Evolutionary conservation across 352 stramenopile species (phyloP), one percentile per base, ranked within the genome.

Genomic region (Globisporangium abappressorium): DNA sequence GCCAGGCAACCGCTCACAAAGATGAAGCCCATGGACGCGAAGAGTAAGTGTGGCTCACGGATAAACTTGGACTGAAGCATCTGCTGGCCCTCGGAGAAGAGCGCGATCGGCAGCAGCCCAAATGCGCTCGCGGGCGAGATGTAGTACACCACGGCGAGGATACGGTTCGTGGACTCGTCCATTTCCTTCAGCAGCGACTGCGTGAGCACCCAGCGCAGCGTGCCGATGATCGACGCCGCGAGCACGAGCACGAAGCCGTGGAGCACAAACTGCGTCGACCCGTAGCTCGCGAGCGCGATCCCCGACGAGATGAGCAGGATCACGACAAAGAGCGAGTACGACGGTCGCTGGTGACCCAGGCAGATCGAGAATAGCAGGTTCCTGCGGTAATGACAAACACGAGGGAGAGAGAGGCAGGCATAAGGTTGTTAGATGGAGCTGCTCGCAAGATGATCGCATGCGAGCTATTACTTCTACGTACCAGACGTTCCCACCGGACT

Each of bases 281-380:
- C 86, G 67, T 90, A 91, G 60, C 81, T 91, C 6, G 86, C 81
- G 3, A 96, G 69, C n/a, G 66, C 80, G 22, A 96, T 87, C 49
- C 88, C 88, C 5, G 71, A 79, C 47, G 76, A 90, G 58, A 94
- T 93, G 57, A 94, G 58, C 36, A 89, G 14, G 46, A 93, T 89
- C 5, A 92, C 81, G 2, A 53, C 60, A 15, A 84, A 75, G 5
- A 94, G 57, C 51, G 77, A 65, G 47, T 72, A 80, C 43, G 80
- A 91, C 8, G 79, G 69, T 18, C 82, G 77, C 66, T 96, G 86
- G 66, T 94, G 83, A 9, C 82, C 84, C 24, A 95, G 74, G 28
- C 72, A 82, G 36, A 95, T 79, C 3, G 89, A 94, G 71, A 94
- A 95, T 14, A 96, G 64, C 57, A 96, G 68, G 57, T 91, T 94